Percentiles rank a stretch among this genome's conserved stretches.
Evolutionary conservation across 2,329 filamentous ascomycete species (phyloP).

Genomic region (Falciphora oryzae): DNA sequence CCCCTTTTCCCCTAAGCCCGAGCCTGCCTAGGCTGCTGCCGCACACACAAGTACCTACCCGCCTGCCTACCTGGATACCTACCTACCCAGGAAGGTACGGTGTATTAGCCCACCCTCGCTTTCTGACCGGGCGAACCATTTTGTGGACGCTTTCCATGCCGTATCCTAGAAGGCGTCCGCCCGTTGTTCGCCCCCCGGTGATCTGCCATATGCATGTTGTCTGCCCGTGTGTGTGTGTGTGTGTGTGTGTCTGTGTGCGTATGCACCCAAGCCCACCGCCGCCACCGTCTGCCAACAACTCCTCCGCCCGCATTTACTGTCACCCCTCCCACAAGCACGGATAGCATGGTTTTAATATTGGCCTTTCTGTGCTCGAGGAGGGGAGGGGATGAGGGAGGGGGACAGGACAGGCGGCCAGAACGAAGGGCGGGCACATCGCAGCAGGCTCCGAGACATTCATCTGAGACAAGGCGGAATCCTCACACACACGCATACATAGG

Average conservation of each 20-base stretch:
- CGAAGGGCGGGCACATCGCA: neutral
- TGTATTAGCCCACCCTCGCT: neutral
- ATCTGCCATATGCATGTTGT: neutral
- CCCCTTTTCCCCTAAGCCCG: no score
- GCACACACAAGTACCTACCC: neutral
- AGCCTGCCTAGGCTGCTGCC: neutral
- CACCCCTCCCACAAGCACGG: no score
- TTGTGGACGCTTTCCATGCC: neutral
- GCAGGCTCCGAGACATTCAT: conserved; percentile 6
- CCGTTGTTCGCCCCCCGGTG: neutral
- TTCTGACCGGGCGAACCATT: neutral
- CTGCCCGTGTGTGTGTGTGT: neutral
- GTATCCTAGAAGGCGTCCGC: neutral
- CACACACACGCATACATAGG: neutral
- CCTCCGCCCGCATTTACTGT: neutral
- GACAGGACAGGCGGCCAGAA: neutral
- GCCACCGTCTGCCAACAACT: neutral
- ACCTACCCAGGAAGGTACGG: no score
- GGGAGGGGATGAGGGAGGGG: no score
- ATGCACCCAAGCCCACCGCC: neutral
- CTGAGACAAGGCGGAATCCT: neutral
- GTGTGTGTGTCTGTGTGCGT: no score
- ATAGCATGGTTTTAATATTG: neutral
- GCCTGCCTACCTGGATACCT: no score
- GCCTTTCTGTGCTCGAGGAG: no score